phyloP scores from a whole-genome alignment of 768 basidiomycete genomes.

The Chalciporus sphaerocephalus region DNA sequence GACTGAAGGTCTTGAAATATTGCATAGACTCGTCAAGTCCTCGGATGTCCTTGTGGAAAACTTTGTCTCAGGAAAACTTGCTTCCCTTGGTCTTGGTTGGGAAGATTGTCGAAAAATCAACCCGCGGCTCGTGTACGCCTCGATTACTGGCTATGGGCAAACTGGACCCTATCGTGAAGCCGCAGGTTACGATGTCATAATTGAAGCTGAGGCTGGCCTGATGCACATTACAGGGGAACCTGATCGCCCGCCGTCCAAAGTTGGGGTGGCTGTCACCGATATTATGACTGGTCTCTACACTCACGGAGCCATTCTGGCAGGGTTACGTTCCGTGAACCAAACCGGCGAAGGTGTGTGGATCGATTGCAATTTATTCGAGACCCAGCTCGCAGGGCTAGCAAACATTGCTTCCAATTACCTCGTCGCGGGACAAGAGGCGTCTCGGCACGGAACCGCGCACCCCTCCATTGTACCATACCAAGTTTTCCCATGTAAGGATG shows the following conservation, averaged over 20 bases:
- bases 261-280: conserved; percentile 93
- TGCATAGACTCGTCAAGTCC: conserved; percentile 62
- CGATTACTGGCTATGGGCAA: conserved; percentile 85
- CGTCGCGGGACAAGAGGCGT: conserved; percentile 77
- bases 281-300: conserved; percentile 85
- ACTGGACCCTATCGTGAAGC: conserved; percentile 82
- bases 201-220: conserved; percentile 87
- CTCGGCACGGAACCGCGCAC: conserved; percentile 87
- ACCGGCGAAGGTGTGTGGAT: conserved; percentile 89
- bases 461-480: conserved; percentile 94
- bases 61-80: conserved; percentile 81
- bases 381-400: conserved; percentile 87
- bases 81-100: conserved; percentile 79
- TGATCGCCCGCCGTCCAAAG: conserved; percentile 82
- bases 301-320: conserved; percentile 91
- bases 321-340: conserved; percentile 71
- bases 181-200: conserved; percentile 85
- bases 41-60: conserved; percentile 91
- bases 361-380: conserved; percentile 90
- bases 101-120: conserved; percentile 78
- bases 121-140: conserved; percentile 78
- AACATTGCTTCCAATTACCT: conserved; percentile 95
- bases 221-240: conserved; percentile 96
- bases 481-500: conserved; percentile 81
- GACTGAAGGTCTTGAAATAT: conserved; percentile 68